Evolutionary conservation across 73 alveolate genomes (phyloP).

Genomic region (Paramecium sexaurelia): DNA sequence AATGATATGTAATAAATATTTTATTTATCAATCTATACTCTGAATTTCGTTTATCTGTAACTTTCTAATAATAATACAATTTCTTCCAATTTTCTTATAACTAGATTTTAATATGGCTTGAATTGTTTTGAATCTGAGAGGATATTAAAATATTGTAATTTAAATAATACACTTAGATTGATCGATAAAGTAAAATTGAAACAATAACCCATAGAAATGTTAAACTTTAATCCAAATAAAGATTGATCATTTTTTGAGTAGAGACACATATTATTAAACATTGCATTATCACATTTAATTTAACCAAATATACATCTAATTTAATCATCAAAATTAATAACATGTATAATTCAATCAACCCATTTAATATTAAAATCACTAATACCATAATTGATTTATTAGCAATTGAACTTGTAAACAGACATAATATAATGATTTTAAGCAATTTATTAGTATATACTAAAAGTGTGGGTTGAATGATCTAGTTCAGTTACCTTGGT

Average conservation of each 20-base stretch:
- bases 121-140: background rate
- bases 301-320: background rate
- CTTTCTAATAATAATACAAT: background rate
- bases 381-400: background rate
- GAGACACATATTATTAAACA: background rate
- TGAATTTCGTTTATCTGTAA: background rate
- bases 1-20: background rate
- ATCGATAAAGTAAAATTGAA: background rate
- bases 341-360: background rate
- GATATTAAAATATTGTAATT: background rate
- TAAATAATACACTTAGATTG: background rate
- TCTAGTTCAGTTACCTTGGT: background rate
- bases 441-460: background rate
- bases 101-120: background rate
- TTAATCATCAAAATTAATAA: background rate
- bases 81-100: background rate
- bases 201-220: background rate
- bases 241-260: background rate
- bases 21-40: background rate
- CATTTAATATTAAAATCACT: background rate
- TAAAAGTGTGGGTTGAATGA: background rate
- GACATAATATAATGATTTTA: background rate
- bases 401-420: background rate
- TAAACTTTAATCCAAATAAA: background rate
- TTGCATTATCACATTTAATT: background rate